Percentiles rank a stretch among this genome's conserved stretches.
These are phyloP conservation scores for Basidiobolus meristosporus DNA, from an alignment of 371 early-diverging fungal species.

Conservation along the genomic window DNA sequence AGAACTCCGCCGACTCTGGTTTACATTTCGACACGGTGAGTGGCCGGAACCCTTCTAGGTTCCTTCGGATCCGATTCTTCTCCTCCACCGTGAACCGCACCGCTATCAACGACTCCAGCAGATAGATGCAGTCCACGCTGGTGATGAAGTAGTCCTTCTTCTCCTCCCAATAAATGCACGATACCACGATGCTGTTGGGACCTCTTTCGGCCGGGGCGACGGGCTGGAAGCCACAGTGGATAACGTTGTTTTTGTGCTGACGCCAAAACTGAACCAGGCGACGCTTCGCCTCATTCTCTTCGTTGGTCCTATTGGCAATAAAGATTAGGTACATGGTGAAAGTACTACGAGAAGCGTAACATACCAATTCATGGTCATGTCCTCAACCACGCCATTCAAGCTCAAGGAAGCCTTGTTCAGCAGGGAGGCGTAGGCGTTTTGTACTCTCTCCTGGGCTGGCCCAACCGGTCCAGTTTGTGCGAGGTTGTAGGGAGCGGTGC, in stretches of 20 bases:
- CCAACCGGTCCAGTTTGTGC: no score
- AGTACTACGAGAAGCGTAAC: no score
- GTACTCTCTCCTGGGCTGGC: no score
- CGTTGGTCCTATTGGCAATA: constrained; percentile 18
- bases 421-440: no score
- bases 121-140: constrained; percentile 58
- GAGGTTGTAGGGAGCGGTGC: no score
- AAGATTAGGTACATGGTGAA: no score
- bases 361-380: no score
- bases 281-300: constrained; percentile 40
- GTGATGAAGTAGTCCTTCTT: constrained; percentile 56
- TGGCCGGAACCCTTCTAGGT: constrained; percentile 64
- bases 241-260: constrained; percentile 31
- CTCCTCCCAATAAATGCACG: constrained; percentile 68
- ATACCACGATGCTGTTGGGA: constrained; percentile 43
- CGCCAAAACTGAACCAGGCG: constrained; percentile 57
- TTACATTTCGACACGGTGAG: no score
- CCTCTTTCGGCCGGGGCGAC: constrained; percentile 26
- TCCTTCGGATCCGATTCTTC: constrained; percentile 70
- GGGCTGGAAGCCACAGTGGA: constrained; percentile 34
- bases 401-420: no score
- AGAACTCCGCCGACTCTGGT: no score
- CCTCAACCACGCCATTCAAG: no score
- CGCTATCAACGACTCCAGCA: no score
- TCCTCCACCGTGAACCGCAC: constrained; percentile 63